phyloP scores from a whole-genome alignment of 2,329 filamentous ascomycete genomes.

The Penicillium rolfsii region DNA sequence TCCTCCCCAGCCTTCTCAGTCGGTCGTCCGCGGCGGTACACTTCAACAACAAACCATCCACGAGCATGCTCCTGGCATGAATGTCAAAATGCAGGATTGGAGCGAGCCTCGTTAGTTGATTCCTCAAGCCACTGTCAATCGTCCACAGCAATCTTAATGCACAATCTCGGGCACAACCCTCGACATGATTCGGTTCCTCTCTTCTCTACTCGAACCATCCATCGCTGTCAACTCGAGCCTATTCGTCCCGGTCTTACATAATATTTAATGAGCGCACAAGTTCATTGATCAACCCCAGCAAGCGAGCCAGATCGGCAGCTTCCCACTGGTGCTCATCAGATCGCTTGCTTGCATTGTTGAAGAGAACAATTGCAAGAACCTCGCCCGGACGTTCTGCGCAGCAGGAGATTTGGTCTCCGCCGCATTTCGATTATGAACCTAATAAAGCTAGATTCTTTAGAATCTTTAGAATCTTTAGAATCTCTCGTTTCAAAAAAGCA shows the following conservation, averaged over 20 bases:
- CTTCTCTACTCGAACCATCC: background rate
- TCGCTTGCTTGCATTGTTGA: slow-evolving; percentile 15
- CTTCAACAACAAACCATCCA: slow-evolving; percentile 41
- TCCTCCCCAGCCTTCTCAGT: slow-evolving; percentile 49
- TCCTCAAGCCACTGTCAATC: too few species aligned
- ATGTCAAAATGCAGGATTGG: slow-evolving; percentile 46
- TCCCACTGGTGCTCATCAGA: slow-evolving; percentile 17
- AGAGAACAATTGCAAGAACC: slow-evolving; percentile 15
- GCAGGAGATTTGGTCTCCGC: background rate
- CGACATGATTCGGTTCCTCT: background rate
- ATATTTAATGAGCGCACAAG: background rate
- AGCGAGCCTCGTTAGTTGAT: slow-evolving; percentile 35
- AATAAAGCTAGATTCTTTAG: background rate
- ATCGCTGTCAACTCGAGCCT: background rate
- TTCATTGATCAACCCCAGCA: background rate
- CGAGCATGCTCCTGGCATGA: slow-evolving; percentile 34
- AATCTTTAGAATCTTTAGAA: background rate
- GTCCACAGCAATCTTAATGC: background rate
- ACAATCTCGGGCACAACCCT: background rate
- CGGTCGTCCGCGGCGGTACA: slow-evolving; percentile 39
- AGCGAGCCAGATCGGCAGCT: background rate
- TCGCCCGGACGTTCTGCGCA: background rate
- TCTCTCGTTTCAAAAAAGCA: background rate
- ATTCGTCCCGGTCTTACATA: background rate
- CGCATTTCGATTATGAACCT: background rate